Conservation (phyloP, 768 basidiomycete genomes). For the Cantharellus cinnabarinus region DNA sequence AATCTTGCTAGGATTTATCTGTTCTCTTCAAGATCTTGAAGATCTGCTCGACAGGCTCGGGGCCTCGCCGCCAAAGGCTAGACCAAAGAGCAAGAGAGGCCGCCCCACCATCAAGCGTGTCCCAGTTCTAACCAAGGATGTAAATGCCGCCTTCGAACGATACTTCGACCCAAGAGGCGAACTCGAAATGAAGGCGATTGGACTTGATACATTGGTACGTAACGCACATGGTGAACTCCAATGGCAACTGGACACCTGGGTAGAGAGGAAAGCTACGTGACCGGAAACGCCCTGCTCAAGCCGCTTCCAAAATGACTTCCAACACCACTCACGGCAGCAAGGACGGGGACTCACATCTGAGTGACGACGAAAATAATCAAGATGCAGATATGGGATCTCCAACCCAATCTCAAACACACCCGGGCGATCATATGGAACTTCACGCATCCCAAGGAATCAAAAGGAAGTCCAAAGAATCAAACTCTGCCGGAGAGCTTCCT, state of each 20-base stretch:
- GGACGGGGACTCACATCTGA: no score
- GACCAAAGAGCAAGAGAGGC: constrained; percentile 2
- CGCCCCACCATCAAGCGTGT: constrained; percentile 2
- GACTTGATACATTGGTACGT: not conserved
- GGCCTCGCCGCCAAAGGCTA: not conserved
- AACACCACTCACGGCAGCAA: no score
- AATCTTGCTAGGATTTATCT: constrained; percentile 5
- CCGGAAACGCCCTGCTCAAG: no score
- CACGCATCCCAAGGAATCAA: no score
- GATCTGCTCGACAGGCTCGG: not conserved
- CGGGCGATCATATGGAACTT: no score
- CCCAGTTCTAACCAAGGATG: not conserved
- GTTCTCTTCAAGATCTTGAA: not conserved
- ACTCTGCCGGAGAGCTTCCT: no score
- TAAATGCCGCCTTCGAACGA: not conserved
- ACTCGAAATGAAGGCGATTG: constrained; percentile 1
- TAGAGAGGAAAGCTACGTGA: no score
- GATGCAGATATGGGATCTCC: no score
- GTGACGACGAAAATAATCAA: no score
- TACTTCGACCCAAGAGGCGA: constrained; percentile 8
- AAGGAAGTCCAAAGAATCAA: no score
- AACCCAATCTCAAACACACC: no score
- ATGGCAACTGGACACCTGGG: not conserved
- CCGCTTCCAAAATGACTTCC: no score
- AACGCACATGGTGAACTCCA: not conserved